A percentile compares a stretch with the other conserved stretches of the same genome.
phyloP scores from a whole-genome alignment of 805 yeast genomes.

The Myxozyma kluyveri region DNA sequence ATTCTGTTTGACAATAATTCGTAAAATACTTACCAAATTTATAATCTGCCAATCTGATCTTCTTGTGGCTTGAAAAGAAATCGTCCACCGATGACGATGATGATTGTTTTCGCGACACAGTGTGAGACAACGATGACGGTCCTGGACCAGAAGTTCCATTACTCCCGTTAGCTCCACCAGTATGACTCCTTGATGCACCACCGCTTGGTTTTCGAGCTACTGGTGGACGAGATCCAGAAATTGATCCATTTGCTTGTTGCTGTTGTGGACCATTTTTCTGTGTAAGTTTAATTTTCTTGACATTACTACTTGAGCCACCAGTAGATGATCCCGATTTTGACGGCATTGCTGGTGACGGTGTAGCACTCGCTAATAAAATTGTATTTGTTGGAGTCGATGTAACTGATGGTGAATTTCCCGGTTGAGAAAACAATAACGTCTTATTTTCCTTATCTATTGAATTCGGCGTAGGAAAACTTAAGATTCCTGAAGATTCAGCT shows the following conservation, averaged over 20 bases:
- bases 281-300: slow-evolving; percentile 24
- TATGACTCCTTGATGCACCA: too few species aligned
- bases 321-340: not conserved
- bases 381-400: not conserved
- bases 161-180: too few species aligned
- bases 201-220: not conserved
- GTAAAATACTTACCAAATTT: slow-evolving; percentile 17
- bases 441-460: not conserved
- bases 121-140: too few species aligned
- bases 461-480: not conserved
- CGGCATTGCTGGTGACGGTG: not conserved
- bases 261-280: slow-evolving; percentile 14
- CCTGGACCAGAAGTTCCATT: too few species aligned
- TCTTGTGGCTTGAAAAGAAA: too few species aligned
- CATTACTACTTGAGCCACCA: not conserved
- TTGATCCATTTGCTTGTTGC: not conserved
- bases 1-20: too few species aligned
- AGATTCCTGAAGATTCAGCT: not conserved
- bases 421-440: not conserved
- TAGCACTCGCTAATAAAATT: not conserved
- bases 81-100: too few species aligned
- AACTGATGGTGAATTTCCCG: not conserved
- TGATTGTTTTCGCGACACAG: too few species aligned
- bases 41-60: slow-evolving; percentile 11
- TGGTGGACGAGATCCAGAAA: not conserved